Evolutionary conservation across 2,329 filamentous ascomycete species (phyloP).

Genomic region (Hypoxylon sp.): DNA sequence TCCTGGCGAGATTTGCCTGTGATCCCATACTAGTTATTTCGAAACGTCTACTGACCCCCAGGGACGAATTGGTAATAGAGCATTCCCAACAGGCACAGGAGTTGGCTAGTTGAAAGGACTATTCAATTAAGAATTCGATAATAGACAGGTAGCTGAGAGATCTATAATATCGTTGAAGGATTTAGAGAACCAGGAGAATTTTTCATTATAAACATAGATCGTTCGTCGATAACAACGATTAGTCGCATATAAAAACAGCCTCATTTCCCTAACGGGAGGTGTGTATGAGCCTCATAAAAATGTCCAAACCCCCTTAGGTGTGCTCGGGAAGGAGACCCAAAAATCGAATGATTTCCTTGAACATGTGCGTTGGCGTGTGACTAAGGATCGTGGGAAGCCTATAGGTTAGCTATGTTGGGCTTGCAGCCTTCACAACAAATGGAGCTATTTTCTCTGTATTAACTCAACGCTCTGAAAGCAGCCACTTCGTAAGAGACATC

Average conservation of each 20-base stretch:
- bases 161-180: background rate
- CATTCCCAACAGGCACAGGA: background rate
- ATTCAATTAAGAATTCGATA: background rate
- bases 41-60: background rate
- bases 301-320: background rate
- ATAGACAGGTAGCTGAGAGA: background rate
- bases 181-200: background rate
- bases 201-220: background rate
- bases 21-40: conserved; percentile 15
- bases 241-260: background rate
- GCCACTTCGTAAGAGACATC: background rate
- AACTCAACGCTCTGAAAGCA: background rate
- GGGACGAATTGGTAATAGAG: background rate
- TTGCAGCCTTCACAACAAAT: background rate
- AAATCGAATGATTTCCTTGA: background rate
- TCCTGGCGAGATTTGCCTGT: conserved; percentile 52
- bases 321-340: background rate
- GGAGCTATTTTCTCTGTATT: background rate
- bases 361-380: background rate
- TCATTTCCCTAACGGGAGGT: background rate
- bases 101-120: background rate
- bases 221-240: background rate
- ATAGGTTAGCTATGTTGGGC: background rate
- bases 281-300: background rate
- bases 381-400: background rate